Evolutionary conservation across 1,284 basidiomycete genomes (phyloP), one percentile per base, ranked within the genome.

Genomic region (Bjerkandera adusta): DNA sequence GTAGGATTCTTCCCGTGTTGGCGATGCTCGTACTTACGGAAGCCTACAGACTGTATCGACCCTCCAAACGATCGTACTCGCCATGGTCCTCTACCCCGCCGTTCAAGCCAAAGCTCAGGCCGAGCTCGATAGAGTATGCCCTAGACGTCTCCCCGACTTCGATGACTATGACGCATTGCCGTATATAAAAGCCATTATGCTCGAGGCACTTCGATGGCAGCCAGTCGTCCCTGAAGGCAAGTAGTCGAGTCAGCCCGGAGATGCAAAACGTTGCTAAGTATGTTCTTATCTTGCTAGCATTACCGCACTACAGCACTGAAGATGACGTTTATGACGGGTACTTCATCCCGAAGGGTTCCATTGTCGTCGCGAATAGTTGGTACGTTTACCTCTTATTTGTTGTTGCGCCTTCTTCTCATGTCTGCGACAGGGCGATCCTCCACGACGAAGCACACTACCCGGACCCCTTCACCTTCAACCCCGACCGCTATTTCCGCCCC

Each of bases 121-220:
- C 20, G 60, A 68, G 43, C 49, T 69, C 15, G 67, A 68, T 48
- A 61, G 67, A 8, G 52, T 68, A 18, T 65, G 67, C 8, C 24
- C 35, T 0, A 38, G 47, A 11, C 45, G 66, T n/a, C 50, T 69
- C 0, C 68, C 69, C 1, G 55, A 47, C 22, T 65, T 68, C 40
- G 53, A 49, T 1, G 68, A 71, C 48, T 48, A 57, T 22, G 45
- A 55, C 1, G 43, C 47, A 3, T 47, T 69, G n/a, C 64, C 66
- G 2, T 68, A 66, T 51, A 53, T 68, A 33, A 48, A 61, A 16
- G 65, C 64, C 0, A 48, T 64, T 15, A 50, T 69, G 7, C 59
- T 59, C 34, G 69, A 71, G 52, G 53, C 57, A 3, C 27, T 67
- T 16, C 56, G 66, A 7, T 69, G 68, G 68, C 56, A 61, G 24